Percentiles rank a stretch among this genome's conserved stretches.
Conservation (phyloP, 768 basidiomycete genomes). For the Phlegmacium glaucopus region DNA sequence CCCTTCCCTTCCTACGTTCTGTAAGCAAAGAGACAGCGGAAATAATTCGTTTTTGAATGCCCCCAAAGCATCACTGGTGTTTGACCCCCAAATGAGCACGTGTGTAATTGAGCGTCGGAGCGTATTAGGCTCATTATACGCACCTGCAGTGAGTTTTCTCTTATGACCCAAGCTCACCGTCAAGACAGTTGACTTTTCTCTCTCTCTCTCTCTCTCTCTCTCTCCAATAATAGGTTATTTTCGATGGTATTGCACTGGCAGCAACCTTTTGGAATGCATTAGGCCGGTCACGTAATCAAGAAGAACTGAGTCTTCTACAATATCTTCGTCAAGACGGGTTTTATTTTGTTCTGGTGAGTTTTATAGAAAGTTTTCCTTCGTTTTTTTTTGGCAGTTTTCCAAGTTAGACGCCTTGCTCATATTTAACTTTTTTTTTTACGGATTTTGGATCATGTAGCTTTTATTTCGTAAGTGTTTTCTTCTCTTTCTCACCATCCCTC, state of each 20-base stretch:
- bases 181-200: too few relatives aligned
- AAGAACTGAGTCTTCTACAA: background rate
- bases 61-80: conserved; percentile 1
- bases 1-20: background rate
- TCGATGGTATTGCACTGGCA: conserved; percentile 10
- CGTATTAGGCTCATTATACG: conserved; percentile 8
- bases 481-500: background rate
- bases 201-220: background rate
- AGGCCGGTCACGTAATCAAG: background rate
- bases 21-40: background rate
- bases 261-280: conserved; percentile 10
- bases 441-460: background rate
- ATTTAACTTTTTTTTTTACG: background rate
- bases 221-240: conserved; percentile 6
- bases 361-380: too few relatives aligned
- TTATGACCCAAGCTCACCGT: too few relatives aligned
- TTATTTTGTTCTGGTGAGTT: conserved; percentile 8
- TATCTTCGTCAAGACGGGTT: conserved; percentile 6
- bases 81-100: background rate
- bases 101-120: conserved; percentile 9
- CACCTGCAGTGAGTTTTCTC: conserved; percentile 12
- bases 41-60: background rate
- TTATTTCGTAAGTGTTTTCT: conserved; percentile 7
- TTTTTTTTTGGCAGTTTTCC: too few relatives aligned
- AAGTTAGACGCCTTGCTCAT: background rate